Evolutionary conservation across 768 basidiomycete genomes (phyloP), one percentile per base, ranked within the genome.

Genomic region (Chlorophyllum brunneum): DNA sequence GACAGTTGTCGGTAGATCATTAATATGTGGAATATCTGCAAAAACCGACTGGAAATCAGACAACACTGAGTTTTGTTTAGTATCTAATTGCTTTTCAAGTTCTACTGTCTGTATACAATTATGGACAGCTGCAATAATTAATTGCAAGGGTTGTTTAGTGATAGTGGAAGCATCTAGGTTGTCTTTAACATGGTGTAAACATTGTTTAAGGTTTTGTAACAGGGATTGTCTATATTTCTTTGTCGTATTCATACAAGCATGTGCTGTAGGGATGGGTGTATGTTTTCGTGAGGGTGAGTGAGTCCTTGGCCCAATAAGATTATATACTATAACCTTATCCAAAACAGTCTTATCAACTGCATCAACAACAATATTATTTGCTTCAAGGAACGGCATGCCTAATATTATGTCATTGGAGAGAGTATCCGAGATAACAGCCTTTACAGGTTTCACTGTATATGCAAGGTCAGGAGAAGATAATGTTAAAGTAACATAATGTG

Each of bases 331-430:
- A 4, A 36, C 24, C 23, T 56, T 57, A 45, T 59, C 55, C 20
- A 62, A 55, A 9, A 54, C 51, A 50, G 55, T 30, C n/a, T 34
- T 18, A 1, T 18, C 3, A 10, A 41, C 42, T 20, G 67, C 62
- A 43, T 75, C 67, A 24, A 65, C 54, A 0, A 69, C 54, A 56
- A 76, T 68, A 0, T 61, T 30, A 53, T 76, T 76, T 1, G 55
- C 51, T 8, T 36, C 20, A 0, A 74, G 58, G 24, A 68, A 74
- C 0, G 70, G 72, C 0, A 65, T 44, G 0, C 71, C 70, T 0
- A 75, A 58, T 0, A 75, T 48, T 5, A 75, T 27, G 3, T 63
- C 62, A 2, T 47, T 56, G 29, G 59, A 66, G 1, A 71, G 57
- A 1, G 30, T 34, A 0, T 62, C 61, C 0, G 61, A 55, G 1